Base-by-base conservation (phyloP, 805 yeast genomes). In the Citeromyces matritensis region DNA sequence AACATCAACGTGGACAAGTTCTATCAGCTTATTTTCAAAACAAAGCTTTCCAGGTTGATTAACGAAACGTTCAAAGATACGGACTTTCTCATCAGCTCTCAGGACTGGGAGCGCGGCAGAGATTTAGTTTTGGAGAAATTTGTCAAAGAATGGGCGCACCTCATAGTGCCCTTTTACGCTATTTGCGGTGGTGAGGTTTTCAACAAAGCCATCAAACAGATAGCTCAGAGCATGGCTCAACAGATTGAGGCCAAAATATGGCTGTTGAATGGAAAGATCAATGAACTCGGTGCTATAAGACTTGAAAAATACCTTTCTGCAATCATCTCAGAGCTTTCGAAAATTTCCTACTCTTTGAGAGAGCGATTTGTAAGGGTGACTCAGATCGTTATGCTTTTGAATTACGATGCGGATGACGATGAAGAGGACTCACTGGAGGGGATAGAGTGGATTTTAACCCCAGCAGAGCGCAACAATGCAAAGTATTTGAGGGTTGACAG, bases 291-390 rank as follows among this genome's bases (percentile, higher is more conserved):
- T 1, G 74, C 93, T 0, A 64, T 84, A 12, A 79, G 75, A 39
- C 57, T 91, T 31, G 97, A 91, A 40, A 71, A 81, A 36, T 95
- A 86, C 46, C 55, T 85, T 14, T 71, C 85, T 30, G 61, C 69
- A 17, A 63, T 88, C 23, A 80, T 91, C 31, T 67, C 75, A 29
- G 78, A 77, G 35, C 66, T 82, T 5, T 76, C 94, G 30, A 76
- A 73, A 31, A 70, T 73, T 35, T 63, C 76, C 44, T 88, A 85
- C 51, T 66, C 67, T 24, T 55, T 85, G 41, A 62, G 95, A 37
- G 91, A 83, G 37, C 69, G 70, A 42, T 88, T 88, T 46, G 63
- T 79, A 6, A 62, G 84, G 36, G 73, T 84, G 5, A 84, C 95
- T 0, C 97, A 88, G 49, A 64, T 91, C 27, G 79, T 84, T 13